These are phyloP conservation scores for Phytophthora podocarpi DNA, from an alignment of 352 stramenopile species.

Conservation along the genomic window DNA sequence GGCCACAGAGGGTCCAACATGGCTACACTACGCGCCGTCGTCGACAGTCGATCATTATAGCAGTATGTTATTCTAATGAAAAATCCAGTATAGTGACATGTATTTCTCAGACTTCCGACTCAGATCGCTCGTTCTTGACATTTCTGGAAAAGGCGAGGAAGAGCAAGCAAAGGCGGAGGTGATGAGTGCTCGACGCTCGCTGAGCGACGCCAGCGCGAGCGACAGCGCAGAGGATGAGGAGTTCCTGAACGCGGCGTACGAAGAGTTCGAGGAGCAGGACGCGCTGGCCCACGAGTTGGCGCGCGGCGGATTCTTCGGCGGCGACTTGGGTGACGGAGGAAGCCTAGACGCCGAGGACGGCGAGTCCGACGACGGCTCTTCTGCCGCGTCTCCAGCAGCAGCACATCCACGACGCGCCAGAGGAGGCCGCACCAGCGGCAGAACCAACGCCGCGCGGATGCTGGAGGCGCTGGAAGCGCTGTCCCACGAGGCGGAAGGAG, in stretches of 20 bases:
- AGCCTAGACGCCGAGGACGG: no score
- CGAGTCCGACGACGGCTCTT: neutral
- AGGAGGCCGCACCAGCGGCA: neutral
- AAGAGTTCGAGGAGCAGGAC: slow-evolving; percentile 43
- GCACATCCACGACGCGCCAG: neutral
- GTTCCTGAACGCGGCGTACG: slow-evolving; percentile 33
- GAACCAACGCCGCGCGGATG: slow-evolving; percentile 46
- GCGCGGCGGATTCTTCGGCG: slow-evolving; percentile 24
- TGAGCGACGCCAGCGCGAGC: slow-evolving; percentile 19
- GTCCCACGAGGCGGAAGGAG: slow-evolving; percentile 37
- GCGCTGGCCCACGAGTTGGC: slow-evolving; percentile 31
- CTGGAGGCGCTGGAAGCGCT: slow-evolving; percentile 64
- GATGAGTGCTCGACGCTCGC: slow-evolving; percentile 26
- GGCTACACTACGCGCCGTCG: neutral
- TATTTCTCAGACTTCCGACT: neutral
- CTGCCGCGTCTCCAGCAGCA: neutral
- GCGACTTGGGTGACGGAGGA: no score
- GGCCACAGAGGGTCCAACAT: no score
- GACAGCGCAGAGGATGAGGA: slow-evolving; percentile 29
- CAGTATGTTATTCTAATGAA: no score
- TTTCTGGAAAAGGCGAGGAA: neutral
- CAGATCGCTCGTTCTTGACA: neutral
- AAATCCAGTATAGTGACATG: no score
- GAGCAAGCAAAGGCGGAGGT: neutral
- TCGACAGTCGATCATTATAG: no score